These are phyloP conservation scores for Aspergillus fischeri DNA, from an alignment of 2,329 filamentous ascomycete genomes.

Conservation along the genomic window DNA sequence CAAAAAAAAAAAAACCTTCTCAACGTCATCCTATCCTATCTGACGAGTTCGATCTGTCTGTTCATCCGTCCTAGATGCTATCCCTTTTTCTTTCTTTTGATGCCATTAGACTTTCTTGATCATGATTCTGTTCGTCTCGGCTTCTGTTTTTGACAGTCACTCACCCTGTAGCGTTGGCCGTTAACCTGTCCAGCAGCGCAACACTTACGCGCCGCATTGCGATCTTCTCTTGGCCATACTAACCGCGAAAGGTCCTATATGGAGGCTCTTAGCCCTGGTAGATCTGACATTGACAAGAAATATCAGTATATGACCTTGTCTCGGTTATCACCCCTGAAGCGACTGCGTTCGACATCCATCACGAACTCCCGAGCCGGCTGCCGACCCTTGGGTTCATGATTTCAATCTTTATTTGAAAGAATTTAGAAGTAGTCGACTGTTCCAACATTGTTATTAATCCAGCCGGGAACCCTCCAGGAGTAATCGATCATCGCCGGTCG, in stretches of 20 bases:
- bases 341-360: background rate
- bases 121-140: background rate
- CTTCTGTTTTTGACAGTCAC: conserved; percentile 2
- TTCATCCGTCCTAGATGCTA: background rate
- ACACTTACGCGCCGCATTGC: background rate
- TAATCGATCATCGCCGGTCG: conserved; percentile 25
- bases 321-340: background rate
- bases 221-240: background rate
- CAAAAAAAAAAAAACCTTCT: background rate
- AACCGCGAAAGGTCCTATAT: background rate
- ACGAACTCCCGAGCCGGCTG: background rate
- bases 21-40: background rate
- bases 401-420: background rate
- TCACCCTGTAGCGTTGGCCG: conserved; percentile 1
- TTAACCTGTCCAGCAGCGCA: conserved; percentile 4
- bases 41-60: background rate
- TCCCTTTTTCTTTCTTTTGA: background rate
- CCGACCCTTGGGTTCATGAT: background rate
- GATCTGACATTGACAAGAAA: background rate
- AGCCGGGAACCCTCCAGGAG: background rate
- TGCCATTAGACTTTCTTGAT: background rate
- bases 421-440: background rate
- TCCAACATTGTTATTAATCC: background rate
- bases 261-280: background rate
- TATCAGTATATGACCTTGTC: background rate